These are phyloP conservation scores for Ustilago loliicola DNA, from an alignment of 1,284 basidiomycete species.

Conservation along the genomic window DNA sequence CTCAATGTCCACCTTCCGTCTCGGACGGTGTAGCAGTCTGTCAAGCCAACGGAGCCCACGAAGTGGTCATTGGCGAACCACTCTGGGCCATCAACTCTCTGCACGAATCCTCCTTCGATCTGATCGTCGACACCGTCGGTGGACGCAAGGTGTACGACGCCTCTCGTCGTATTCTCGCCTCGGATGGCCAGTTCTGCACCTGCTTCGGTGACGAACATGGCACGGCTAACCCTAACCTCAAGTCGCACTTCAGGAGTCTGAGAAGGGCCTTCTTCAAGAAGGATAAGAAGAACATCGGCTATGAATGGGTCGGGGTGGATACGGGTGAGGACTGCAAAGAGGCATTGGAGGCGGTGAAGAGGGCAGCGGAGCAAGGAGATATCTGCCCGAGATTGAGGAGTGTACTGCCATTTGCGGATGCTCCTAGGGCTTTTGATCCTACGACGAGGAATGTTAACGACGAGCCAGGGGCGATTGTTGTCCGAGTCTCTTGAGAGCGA, in stretches of 20 bases:
- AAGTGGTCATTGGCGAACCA: constrained; percentile 71
- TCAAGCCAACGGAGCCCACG: constrained; percentile 71
- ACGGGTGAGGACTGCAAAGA: constrained; percentile 60
- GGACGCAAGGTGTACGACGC: constrained; percentile 71
- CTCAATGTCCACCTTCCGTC: constrained; percentile 69
- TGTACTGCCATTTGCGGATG: constrained; percentile 66
- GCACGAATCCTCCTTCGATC: constrained; percentile 71
- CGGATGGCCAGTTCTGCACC: constrained; percentile 69
- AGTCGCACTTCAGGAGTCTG: constrained; percentile 68
- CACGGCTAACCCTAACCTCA: constrained; percentile 64
- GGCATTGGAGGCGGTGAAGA: constrained; percentile 64
- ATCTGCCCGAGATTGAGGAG: constrained; percentile 67
- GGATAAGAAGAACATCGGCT: constrained; percentile 71
- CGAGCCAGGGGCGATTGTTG: constrained; percentile 63
- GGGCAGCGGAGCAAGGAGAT: constrained; percentile 60
- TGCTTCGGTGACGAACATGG: constrained; percentile 70
- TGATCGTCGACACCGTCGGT: constrained; percentile 69
- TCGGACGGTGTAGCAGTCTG: constrained; percentile 69
- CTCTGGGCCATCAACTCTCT: constrained; percentile 71
- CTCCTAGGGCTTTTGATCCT: constrained; percentile 62
- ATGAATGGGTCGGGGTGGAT: constrained; percentile 69
- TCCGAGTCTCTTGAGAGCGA: constrained; percentile 54
- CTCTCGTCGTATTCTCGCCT: constrained; percentile 70
- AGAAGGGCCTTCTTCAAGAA: constrained; percentile 71
- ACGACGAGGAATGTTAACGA: constrained; percentile 44